These are phyloP conservation scores for Oidiodendron maius DNA, from an alignment of 495 filamentous ascomycete genomes.

Conservation along the genomic window DNA sequence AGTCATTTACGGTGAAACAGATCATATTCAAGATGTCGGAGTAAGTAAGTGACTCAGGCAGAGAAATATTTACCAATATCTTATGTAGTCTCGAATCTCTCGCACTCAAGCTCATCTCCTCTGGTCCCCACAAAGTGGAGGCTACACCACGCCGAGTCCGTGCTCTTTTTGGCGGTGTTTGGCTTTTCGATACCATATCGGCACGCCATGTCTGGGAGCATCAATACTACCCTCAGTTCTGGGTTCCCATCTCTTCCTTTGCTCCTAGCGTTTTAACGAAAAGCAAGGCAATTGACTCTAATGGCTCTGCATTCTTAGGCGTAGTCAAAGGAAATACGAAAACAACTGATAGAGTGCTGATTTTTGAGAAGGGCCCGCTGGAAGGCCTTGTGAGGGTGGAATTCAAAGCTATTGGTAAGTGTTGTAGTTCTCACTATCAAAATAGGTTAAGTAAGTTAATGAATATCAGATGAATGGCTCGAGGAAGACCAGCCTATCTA, in stretches of 20 bases:
- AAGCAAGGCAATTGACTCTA: not conserved
- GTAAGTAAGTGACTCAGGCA: no score
- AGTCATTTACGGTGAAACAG: no score
- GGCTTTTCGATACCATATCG: conserved; percentile 28
- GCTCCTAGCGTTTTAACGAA: not conserved
- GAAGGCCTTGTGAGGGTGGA: conserved; percentile 6
- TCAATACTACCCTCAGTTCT: conserved; percentile 13
- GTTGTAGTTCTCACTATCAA: not conserved
- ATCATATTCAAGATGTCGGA: no score
- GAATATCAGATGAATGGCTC: conserved; percentile 44
- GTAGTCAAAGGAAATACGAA: conserved; percentile 4
- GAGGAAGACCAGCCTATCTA: conserved; percentile 52
- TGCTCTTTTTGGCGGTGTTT: conserved; percentile 22
- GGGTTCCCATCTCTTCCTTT: conserved; percentile 1
- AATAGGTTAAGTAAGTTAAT: not conserved
- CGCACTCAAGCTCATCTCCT: conserved; percentile 16
- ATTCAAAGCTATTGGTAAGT: conserved; percentile 7
- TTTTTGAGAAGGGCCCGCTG: not conserved
- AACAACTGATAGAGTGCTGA: conserved; percentile 9
- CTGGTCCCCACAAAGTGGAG: conserved; percentile 27
- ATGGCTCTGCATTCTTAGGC: not conserved
- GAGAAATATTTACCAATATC: no score
- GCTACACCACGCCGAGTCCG: conserved; percentile 28
- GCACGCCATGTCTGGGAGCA: conserved; percentile 33
- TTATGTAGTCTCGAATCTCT: conserved; percentile 17